Base-by-base conservation (phyloP, 495 filamentous ascomycete genomes). In the Neurospora sp. region DNA sequence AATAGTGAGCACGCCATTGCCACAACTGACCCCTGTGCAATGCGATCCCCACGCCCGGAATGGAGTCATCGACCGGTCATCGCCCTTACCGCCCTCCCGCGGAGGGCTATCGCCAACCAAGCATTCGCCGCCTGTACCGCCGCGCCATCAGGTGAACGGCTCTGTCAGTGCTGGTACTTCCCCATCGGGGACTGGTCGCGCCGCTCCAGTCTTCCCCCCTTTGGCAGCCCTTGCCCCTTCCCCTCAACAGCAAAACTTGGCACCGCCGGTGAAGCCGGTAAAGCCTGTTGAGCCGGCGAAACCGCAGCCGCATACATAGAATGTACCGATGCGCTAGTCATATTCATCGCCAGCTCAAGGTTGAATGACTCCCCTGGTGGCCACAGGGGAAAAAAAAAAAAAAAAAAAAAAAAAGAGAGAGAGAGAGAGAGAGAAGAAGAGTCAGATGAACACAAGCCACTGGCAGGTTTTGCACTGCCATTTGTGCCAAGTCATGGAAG, bases 91-190 rank as follows among this genome's bases (percentile, higher is more conserved):
- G 71, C 85, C 91, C 54, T 75, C 84, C 31, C 82, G 84, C 45
- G 90, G 89, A 5, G 92, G 92, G 7, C 81, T 93, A 42, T 94
- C 93, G 21, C 93, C 93, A 5, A 91, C 87, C 48, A 96, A 96
- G 78, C 90, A 93, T 45, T 88, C 87, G 17, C 84, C 87, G 28
- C 81, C 85, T 37, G 75, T 76, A 17, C 77, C 76, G 37, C 79
- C 81, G 38, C 79, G 78, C 34, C 69, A 73, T 39, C 72, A 42
- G 70, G 54, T 70, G 73, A 75, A 74, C 70, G 69, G 75, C 71
- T 31, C 76, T 70, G 31, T 77, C 73, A 74, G 74, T 37, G 42
- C 42, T 34, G 39, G 74, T 40, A 72, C 75, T 40, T 70, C 73
- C 43, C 74, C 72, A 62, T 76, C 73, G 70, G 74, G 70, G 62